phyloP scores from a whole-genome alignment of 140 eudicot genomes.

The Anethum foeniculum region DNA sequence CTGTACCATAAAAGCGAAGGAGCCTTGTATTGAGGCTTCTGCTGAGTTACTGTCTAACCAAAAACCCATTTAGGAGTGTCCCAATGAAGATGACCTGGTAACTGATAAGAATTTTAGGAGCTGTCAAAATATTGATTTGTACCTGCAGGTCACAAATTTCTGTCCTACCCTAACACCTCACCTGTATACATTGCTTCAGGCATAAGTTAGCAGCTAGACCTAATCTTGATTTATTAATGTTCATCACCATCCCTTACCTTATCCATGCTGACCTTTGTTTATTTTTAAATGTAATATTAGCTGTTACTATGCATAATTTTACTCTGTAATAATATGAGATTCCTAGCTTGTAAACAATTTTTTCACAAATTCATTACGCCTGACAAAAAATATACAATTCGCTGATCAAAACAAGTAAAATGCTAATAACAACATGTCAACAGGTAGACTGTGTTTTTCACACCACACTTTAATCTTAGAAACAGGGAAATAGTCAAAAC shows the following conservation, averaged over 20 bases:
- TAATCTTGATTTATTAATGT: not conserved
- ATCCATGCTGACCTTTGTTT: not conserved
- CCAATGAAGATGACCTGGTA: not conserved
- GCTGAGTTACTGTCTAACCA: too few species aligned
- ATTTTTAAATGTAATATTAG: not conserved
- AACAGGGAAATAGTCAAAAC: not conserved
- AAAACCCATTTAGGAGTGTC: not conserved
- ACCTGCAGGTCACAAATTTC: not conserved
- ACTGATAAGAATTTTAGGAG: not conserved
- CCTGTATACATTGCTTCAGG: not conserved
- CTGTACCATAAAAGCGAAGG: too few species aligned
- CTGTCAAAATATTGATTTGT: not conserved
- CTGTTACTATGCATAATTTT: not conserved
- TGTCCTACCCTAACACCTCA: not conserved
- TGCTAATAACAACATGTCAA: not conserved
- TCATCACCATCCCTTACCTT: not conserved
- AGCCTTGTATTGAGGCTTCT: not conserved
- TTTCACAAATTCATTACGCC: not conserved
- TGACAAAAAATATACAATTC: not conserved
- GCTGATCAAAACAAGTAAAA: not conserved
- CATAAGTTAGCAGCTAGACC: not conserved
- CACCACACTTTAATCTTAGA: not conserved
- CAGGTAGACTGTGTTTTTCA: not conserved
- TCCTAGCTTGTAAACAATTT: not conserved
- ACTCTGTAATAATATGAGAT: not conserved